phyloP scores from a whole-genome alignment of 2,329 filamentous ascomycete species.

The Fusarium caatingaense region DNA sequence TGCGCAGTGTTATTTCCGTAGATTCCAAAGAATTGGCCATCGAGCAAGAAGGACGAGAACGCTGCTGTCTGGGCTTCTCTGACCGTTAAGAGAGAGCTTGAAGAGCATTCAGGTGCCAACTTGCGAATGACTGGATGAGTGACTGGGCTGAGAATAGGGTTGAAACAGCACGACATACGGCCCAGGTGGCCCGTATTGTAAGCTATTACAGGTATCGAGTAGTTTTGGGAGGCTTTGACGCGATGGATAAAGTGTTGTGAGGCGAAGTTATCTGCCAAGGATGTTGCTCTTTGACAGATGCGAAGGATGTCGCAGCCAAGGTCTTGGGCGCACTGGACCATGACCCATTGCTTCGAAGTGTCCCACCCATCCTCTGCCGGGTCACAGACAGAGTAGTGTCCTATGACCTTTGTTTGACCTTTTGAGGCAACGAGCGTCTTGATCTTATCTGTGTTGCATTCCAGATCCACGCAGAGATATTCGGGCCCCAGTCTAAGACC shows the following conservation, averaged over 20 bases:
- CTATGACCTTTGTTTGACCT: background rate
- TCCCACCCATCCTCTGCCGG: background rate
- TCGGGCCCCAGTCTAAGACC: background rate
- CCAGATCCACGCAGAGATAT: slow-evolving; percentile 1
- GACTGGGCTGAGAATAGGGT: slow-evolving; percentile 2
- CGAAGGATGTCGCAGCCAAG: slow-evolving; percentile 2
- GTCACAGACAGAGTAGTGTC: background rate
- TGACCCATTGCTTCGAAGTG: background rate
- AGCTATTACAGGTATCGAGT: background rate
- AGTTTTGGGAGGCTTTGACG: background rate
- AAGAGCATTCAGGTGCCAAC: background rate
- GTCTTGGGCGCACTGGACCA: background rate
- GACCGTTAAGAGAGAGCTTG: background rate
- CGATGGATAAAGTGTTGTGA: background rate
- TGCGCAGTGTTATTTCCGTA: slow-evolving; percentile 4
- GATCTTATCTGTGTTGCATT: background rate
- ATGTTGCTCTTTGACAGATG: background rate
- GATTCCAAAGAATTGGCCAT: background rate
- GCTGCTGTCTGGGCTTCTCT: background rate
- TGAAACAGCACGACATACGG: background rate
- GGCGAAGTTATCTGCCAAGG: slow-evolving; percentile 6
- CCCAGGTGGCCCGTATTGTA: slow-evolving; percentile 9
- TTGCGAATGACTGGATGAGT: background rate
- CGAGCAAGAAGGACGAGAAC: background rate
- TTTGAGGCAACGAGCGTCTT: background rate